Base-by-base conservation (phyloP, 768 basidiomycete species). In the Paxillus involutus region DNA sequence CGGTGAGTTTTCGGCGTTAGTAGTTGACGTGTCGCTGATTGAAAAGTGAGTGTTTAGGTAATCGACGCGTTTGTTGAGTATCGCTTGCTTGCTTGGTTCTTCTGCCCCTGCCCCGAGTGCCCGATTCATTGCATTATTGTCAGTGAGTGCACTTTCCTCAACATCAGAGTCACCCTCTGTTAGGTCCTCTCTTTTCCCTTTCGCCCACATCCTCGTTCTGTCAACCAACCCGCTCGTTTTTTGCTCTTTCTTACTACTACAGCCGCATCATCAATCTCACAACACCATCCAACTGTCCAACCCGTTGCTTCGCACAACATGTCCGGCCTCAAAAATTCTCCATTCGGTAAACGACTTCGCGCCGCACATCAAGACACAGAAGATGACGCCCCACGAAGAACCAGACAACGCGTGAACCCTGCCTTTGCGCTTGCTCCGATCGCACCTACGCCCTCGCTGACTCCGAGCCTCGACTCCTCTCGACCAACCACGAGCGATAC, bases 271-370 rank as follows among this genome's bases (percentile, higher is more conserved):
- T 29, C n/a, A 37, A 46, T 32, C 40, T 16, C 45, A 14, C 45
- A 39, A 39, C 30, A 45, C 24, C 44, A 9, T 17, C 3, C 45
- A 44, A 55, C 35, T 43, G 47, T 11, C 39, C 45, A 32, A 29
- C 9, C 30, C 51, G 21, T 32, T 42, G 36, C 44, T 14, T 53
- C 55, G 11, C 19, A 14, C 39, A 42, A 50, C 44, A 89, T 89
- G 88, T 85, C 88, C 53, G 82, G 82, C 51, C 80, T 91, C 72
- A 89, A 88, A 77, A 90, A 91, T 72, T 90, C 89, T 63, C 87
- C 86, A 1, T 91, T 89, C 71, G 89, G 88, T 41, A 91, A 91
- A 65, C 83, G 89, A 12, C 77, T 91, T n/a, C 83, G 89, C 41
- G 86, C 86, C 13, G 79, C 85, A 4, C 83, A 87, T 56, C 77